Evolutionary conservation across 1,139 yeast genomes (phyloP), one percentile per base, ranked within the genome.

Genomic region (Yamadazyma jaroonii): DNA sequence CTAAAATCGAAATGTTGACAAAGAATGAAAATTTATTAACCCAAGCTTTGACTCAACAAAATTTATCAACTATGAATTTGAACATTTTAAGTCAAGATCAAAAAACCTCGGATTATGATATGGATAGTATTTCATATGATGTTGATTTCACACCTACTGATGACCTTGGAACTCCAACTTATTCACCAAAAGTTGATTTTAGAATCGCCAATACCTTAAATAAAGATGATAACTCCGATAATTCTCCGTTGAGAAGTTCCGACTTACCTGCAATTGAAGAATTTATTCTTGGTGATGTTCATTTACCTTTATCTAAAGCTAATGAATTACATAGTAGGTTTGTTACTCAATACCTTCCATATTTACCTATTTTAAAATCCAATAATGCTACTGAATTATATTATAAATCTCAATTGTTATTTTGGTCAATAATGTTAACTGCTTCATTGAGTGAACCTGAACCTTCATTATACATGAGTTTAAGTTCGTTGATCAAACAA

Each of bases 391-490:
- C 82, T 0, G 95, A 85, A 54, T 72, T 89, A 27, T 87, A 87
- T 57, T 77, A 84, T 20, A 92, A 85, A 54, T 84, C 95, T 0
- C 94, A 86, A 54, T 65, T 89, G 21, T 66, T 90, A 32, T 90
- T 90, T 56, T 90, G 97, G 97, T 77, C 95, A 0, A 92, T 89
- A 1, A 84, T 87, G 64, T 67, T 87, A 32, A 88, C 95, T 0
- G 95, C 96, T 0, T 81, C 94, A 29, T 65, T 85, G 17, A 80
- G 94, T 1, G 96, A 89, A 48, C 92, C 95, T 0, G 94, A 85
- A 35, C 96, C 97, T 2, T 73, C 85, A 0, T 59, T 88, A 31
- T 90, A 90, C 64, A 78, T 80, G 64, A 76, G 84, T 29, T 67
- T 89, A 35, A 83, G 95, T 11, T 77, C 87, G 1, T 67, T 87